Conservation (phyloP, 805 yeast species). For the Candida insectalens region DNA sequence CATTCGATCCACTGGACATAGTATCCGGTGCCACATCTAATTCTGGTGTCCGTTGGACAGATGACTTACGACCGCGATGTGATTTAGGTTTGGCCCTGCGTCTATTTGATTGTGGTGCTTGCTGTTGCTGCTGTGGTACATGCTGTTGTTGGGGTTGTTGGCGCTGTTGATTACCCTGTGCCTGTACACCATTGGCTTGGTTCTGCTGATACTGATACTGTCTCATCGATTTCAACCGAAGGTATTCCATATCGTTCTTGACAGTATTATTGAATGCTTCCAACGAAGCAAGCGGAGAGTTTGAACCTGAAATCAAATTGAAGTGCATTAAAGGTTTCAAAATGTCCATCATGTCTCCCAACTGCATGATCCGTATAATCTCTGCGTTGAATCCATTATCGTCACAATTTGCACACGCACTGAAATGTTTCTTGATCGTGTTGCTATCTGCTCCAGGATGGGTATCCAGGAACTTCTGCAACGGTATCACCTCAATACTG, state of each 20-base stretch:
- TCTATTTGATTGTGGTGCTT: no score
- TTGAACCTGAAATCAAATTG: constrained; percentile 35
- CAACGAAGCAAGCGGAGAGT: constrained; percentile 42
- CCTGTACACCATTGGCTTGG: not conserved
- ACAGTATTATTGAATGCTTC: constrained; percentile 32
- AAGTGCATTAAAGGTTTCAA: constrained; percentile 50
- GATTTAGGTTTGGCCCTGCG: no score
- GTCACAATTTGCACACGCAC: constrained; percentile 37
- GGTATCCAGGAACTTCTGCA: constrained; percentile 28
- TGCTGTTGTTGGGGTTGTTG: constrained; percentile 1
- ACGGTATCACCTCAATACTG: constrained; percentile 37
- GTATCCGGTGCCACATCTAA: no score
- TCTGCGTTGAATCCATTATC: constrained; percentile 55
- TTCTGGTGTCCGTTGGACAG: no score
- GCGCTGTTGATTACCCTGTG: constrained; percentile 16
- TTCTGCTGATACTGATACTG: not conserved
- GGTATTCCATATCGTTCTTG: constrained; percentile 6
- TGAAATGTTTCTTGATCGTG: constrained; percentile 1
- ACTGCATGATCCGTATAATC: constrained; percentile 63
- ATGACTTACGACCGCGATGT: no score
- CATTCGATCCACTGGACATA: no score
- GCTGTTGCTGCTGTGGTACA: not conserved
- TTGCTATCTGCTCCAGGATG: not conserved
- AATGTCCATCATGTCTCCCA: constrained; percentile 70
- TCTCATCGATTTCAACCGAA: no score